Percentiles rank a stretch among this genome's conserved stretches.
Conservation (phyloP, 2,329 filamentous ascomycete genomes). For the Verruconis gallopava region DNA sequence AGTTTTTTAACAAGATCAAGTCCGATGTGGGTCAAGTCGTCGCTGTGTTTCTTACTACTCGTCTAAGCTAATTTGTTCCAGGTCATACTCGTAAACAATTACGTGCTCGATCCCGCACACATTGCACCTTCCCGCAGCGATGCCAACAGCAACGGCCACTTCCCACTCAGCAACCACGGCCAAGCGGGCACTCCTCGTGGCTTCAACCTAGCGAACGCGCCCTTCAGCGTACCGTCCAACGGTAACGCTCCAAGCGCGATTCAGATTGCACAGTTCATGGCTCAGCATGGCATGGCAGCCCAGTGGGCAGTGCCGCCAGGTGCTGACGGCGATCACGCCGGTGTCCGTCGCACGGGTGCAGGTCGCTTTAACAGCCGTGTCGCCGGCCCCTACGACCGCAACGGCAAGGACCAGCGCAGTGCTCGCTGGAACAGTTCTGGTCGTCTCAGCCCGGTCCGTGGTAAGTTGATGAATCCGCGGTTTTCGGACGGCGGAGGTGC, state of each 20-base stretch:
- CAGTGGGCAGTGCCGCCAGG: slow-evolving; percentile 15
- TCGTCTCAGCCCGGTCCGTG: slow-evolving; percentile 34
- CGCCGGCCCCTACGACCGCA: slow-evolving; percentile 28
- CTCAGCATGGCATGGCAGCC: slow-evolving; percentile 6
- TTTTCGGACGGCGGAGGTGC: slow-evolving; percentile 63
- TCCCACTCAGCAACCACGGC: slow-evolving; percentile 67
- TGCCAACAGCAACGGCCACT: slow-evolving; percentile 90
- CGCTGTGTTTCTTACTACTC: background rate
- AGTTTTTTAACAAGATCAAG: slow-evolving; percentile 71
- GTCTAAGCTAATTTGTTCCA: slow-evolving; percentile 31
- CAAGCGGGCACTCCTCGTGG: slow-evolving; percentile 77
- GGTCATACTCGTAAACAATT: slow-evolving; percentile 85
- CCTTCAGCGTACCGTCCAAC: slow-evolving; percentile 37
- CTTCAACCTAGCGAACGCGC: slow-evolving; percentile 71
- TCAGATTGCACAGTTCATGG: slow-evolving; percentile 15
- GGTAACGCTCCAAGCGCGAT: slow-evolving; percentile 11
- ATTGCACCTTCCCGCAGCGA: slow-evolving; percentile 89
- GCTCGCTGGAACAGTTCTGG: slow-evolving; percentile 37
- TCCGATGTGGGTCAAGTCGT: slow-evolving; percentile 56
- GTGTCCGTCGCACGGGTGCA: slow-evolving; percentile 30
- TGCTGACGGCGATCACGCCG: slow-evolving; percentile 26
- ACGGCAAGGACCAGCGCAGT: slow-evolving; percentile 28
- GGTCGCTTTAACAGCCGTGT: slow-evolving; percentile 25
- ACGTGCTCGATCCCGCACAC: slow-evolving; percentile 86
- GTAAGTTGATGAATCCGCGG: slow-evolving; percentile 47